Evolutionary conservation across 139 green algal genomes (phyloP).

Genomic region (Chlamydomonas applanata): DNA sequence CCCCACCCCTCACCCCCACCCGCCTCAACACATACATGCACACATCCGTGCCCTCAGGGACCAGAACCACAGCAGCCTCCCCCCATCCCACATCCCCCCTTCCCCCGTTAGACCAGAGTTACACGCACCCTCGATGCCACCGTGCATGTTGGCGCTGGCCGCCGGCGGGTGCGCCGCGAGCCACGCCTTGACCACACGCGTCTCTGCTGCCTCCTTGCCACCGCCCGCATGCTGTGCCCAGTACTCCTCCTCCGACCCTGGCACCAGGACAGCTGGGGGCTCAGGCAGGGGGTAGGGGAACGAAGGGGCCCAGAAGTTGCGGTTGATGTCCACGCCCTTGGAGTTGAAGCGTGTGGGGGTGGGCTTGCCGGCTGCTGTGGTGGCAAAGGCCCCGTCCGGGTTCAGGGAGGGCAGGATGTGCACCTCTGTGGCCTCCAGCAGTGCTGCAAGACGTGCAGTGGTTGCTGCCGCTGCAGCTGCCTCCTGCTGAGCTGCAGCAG

Average conservation of each 20-base stretch:
- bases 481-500: neutral
- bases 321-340: constrained; percentile 23
- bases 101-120: too few relatives aligned
- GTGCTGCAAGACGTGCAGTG: neutral
- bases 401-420: constrained; percentile 29
- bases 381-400: constrained; percentile 13
- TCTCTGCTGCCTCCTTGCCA: constrained; percentile 3
- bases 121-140: neutral
- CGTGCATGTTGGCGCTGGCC: neutral
- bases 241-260: neutral
- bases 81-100: too few relatives aligned
- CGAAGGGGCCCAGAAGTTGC: constrained; percentile 21
- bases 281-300: constrained; percentile 14
- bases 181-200: neutral
- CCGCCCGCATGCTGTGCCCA: neutral
- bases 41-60: too few relatives aligned
- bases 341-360: constrained; percentile 9
- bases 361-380: neutral
- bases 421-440: constrained; percentile 14
- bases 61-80: too few relatives aligned
- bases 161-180: neutral
- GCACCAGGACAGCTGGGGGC: neutral
- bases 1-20: too few relatives aligned
- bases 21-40: neutral
- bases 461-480: neutral